phyloP scores from a whole-genome alignment of 805 yeast species.

The Metschnikowia peoriensis region DNA sequence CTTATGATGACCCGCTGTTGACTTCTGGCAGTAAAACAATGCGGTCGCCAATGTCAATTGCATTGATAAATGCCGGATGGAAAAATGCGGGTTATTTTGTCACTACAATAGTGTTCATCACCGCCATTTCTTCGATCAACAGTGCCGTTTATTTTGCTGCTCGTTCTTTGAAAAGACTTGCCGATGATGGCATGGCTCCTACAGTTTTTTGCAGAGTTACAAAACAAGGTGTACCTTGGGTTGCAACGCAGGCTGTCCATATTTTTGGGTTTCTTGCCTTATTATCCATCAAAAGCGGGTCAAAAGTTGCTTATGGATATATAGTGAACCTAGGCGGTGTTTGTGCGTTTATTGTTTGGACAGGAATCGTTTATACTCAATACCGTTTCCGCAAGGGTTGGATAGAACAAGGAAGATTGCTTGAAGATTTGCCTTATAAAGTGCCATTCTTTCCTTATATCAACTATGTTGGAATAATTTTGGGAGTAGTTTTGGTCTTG shows the following conservation, averaged over 20 bases:
- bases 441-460: constrained; percentile 20
- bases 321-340: constrained; percentile 22
- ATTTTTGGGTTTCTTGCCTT: constrained; percentile 21
- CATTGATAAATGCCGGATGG: constrained; percentile 15
- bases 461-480: constrained; percentile 14
- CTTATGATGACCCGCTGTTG: constrained; percentile 6
- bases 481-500: constrained; percentile 19
- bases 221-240: constrained; percentile 17
- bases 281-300: constrained; percentile 17
- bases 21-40: constrained; percentile 10
- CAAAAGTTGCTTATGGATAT: constrained; percentile 20
- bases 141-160: constrained; percentile 13
- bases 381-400: constrained; percentile 22
- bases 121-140: constrained; percentile 14
- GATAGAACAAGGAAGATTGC: constrained; percentile 17
- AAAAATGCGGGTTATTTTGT: constrained; percentile 14
- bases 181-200: constrained; percentile 15
- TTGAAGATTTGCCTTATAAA: constrained; percentile 16
- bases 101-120: constrained; percentile 12
- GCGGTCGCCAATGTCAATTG: constrained; percentile 16
- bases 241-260: constrained; percentile 14
- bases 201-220: constrained; percentile 9
- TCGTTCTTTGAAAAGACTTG: constrained; percentile 9
- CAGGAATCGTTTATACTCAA: constrained; percentile 20
- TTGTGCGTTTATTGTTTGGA: constrained; percentile 24